phyloP scores from a whole-genome alignment of 2,329 filamentous ascomycete genomes.

The Achaetomium macrosporum region DNA sequence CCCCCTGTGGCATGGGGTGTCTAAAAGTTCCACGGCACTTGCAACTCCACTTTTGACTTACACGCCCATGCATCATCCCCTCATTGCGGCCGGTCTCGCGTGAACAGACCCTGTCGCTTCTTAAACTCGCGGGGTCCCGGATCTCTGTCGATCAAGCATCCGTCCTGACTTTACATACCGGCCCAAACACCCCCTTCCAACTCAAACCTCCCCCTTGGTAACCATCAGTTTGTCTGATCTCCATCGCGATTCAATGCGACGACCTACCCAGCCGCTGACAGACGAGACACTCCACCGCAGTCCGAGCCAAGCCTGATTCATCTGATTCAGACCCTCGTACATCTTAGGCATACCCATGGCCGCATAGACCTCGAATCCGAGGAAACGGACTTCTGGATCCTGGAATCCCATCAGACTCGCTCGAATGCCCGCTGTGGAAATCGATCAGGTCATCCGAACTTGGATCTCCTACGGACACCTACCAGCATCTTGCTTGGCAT shows the following conservation, averaged over 20 bases:
- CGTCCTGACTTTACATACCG: slow-evolving; percentile 27
- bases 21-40: background rate
- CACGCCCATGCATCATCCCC: slow-evolving; percentile 8
- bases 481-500: slow-evolving; percentile 35
- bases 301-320: background rate
- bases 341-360: slow-evolving; percentile 15
- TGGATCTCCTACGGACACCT: slow-evolving; percentile 43
- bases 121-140: slow-evolving; percentile 39
- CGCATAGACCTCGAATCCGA: slow-evolving; percentile 21
- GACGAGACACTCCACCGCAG: slow-evolving; percentile 1
- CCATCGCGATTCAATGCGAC: slow-evolving; percentile 26
- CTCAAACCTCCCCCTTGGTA: slow-evolving; percentile 32
- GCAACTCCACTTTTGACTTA: slow-evolving; percentile 10
- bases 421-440: slow-evolving; percentile 49
- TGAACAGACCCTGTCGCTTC: slow-evolving; percentile 32
- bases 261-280: slow-evolving; percentile 9
- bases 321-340: slow-evolving; percentile 12
- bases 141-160: slow-evolving; percentile 33
- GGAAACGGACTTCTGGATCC: slow-evolving; percentile 5
- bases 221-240: slow-evolving; percentile 29
- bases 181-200: slow-evolving; percentile 30
- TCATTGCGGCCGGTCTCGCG: slow-evolving; percentile 5
- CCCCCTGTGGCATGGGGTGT: slow-evolving; percentile 1
- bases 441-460: slow-evolving; percentile 46
- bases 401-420: slow-evolving; percentile 33